Evolutionary conservation across 768 basidiomycete species (phyloP), one percentile per base, ranked within the genome.

Genomic region (Russula brevipes): DNA sequence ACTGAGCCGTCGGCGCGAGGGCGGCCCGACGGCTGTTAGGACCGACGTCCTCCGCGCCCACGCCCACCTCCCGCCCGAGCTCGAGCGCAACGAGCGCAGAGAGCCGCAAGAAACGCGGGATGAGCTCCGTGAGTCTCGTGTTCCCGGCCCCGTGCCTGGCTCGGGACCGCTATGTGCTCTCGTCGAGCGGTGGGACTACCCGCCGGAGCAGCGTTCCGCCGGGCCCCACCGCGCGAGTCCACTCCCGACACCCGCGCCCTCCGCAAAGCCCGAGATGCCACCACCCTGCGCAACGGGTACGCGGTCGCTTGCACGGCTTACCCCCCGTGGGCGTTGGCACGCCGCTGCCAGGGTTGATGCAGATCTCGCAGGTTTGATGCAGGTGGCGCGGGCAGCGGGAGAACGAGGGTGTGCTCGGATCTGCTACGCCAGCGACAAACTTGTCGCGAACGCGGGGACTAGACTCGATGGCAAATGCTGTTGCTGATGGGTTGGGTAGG

Each of bases 21-120:
- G 87, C 85, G n/a, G 17, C 31, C 31, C 41, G 46, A 16, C 57
- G 16, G 2, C 24, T 5, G 41, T 53, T 39, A 8, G 30, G 36
- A 6, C 57, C 42, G 41, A 24, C n/a, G n/a, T 31, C 61, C 35
- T 57, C 80, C 17, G 68, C 67, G 46, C 73, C 76, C 17, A 67
- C 67, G 46, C 73, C 76, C 19, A 83, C 82, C 73, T 92, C 90
- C 51, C 84, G 78, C 17, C 87, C 89, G 31, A 92, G 78, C 73
- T 92, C 91, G 64, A 81, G 83, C 51, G 89, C 88, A 8, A 91
- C 85, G 53, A 91, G 77, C 36, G 91, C 91, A 16, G 87, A 89
- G 35, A 94, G 77, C 57, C 86, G 80, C 62, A 94, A 74, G 69
- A 93, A 94, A 36, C 87, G 78, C 36, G 84, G 81, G 46, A 89